Evolutionary conservation across 208 protist species (phyloP).

Genomic region (Naegleria gruberi): DNA sequence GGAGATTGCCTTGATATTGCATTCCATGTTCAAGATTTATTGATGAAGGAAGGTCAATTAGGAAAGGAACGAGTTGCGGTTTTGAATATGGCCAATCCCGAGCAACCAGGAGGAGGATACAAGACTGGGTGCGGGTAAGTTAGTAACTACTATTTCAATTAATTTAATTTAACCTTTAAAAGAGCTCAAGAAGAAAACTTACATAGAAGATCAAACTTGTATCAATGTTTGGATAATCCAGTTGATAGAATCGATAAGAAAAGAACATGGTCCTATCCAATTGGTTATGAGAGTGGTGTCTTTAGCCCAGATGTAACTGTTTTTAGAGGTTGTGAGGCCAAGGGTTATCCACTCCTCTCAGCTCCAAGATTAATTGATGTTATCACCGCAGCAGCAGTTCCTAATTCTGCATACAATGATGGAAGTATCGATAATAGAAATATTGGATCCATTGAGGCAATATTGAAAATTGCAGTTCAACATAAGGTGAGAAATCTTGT

Average conservation of each 20-base stretch:
- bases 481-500: conserved; percentile 7
- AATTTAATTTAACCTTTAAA: too few relatives aligned
- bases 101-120: conserved; percentile 17
- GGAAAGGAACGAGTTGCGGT: not conserved
- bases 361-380: not conserved
- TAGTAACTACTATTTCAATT: not conserved
- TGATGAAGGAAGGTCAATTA: not conserved
- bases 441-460: not conserved
- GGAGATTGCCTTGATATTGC: not conserved
- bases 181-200: conserved; percentile 36
- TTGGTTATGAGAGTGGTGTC: conserved; percentile 18
- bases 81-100: conserved; percentile 24
- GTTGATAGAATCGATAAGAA: not conserved
- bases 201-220: conserved; percentile 26
- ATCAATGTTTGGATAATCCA: not conserved
- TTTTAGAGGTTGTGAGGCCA: conserved; percentile 26
- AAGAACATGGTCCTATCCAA: conserved; percentile 14
- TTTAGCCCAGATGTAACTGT: conserved; percentile 16
- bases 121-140: too few relatives aligned
- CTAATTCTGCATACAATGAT: too few relatives aligned
- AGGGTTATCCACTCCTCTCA: conserved; percentile 25
- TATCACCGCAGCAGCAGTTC: conserved; percentile 21
- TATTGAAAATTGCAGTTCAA: conserved; percentile 15
- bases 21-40: not conserved
- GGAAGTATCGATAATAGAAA: not conserved